Evolutionary conservation across 352 stramenopile species (phyloP).

Genomic region (Plasmopara halstedii): DNA sequence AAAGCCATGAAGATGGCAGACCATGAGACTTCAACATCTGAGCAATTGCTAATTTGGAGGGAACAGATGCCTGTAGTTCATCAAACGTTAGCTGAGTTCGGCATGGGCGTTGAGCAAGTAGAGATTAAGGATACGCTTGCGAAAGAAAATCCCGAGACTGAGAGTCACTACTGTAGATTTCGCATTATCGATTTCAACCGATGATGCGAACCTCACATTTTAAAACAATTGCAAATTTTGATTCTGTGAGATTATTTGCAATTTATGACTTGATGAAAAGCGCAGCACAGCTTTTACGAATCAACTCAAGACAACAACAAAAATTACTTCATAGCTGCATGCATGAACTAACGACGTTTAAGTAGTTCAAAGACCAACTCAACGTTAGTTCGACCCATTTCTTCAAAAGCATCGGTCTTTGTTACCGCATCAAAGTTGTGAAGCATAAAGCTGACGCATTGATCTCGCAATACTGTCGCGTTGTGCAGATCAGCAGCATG

Average conservation of each 20-base stretch:
- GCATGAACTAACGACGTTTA: conserved; percentile 50
- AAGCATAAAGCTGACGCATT: conserved; percentile 95
- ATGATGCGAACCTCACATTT: too few relatives aligned
- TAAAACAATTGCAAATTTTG: too few relatives aligned
- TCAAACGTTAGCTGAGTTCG: conserved; percentile 26
- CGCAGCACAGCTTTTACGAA: neutral
- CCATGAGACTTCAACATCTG: conserved; percentile 1
- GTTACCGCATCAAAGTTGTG: conserved; percentile 96
- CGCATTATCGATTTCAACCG: conserved; percentile 10
- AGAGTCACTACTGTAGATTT: conserved; percentile 28
- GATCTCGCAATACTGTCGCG: conserved; percentile 86
- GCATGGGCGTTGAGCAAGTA: conserved; percentile 20
- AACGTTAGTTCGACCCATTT: conserved; percentile 97
- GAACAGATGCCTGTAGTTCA: conserved; percentile 31
- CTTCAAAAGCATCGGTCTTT: conserved; percentile 95
- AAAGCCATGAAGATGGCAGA: conserved; percentile 13
- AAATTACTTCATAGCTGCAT: neutral
- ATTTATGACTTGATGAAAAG: too few relatives aligned
- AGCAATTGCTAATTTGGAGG: conserved; percentile 50
- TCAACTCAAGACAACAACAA: neutral
- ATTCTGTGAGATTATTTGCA: too few relatives aligned
- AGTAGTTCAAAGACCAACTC: conserved; percentile 97
- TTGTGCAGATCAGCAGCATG: conserved; percentile 95
- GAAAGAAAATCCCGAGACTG: neutral
- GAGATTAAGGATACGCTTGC: conserved; percentile 1